phyloP scores from a whole-genome alignment of 192 early-diverging fungal genomes.

The Helicostylum pulchrum region DNA sequence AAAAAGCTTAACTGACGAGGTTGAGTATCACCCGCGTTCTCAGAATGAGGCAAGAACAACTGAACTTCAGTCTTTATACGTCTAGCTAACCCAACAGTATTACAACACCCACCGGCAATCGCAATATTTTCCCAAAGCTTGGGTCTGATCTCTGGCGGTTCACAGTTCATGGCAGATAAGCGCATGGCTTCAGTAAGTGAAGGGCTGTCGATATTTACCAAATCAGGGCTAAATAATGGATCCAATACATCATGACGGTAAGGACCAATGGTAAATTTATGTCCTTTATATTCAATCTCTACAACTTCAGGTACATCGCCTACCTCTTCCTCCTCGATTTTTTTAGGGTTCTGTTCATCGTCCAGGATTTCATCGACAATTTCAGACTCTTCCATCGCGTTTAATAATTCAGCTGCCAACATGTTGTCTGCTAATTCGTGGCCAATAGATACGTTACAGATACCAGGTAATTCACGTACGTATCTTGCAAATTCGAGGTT shows the following conservation, averaged over 20 bases:
- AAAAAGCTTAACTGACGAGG: conserved; percentile 77
- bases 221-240: conserved; percentile 68
- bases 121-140: conserved; percentile 82
- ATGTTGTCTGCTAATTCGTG: conserved; percentile 17
- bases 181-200: conserved; percentile 63
- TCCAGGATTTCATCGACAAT: conserved; percentile 22
- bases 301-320: conserved; percentile 24
- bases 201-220: conserved; percentile 39
- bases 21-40: conserved; percentile 84
- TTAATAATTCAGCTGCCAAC: neutral
- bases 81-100: conserved; percentile 55
- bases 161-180: conserved; percentile 60
- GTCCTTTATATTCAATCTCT: conserved; percentile 59
- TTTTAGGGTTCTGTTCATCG: conserved; percentile 17
- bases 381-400: neutral
- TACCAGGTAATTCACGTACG: conserved; percentile 51
- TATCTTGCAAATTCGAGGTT: conserved; percentile 53
- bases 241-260: conserved; percentile 60
- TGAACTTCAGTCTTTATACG: conserved; percentile 67
- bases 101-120: conserved; percentile 73
- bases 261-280: conserved; percentile 57
- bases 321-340: conserved; percentile 35
- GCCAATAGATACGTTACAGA: conserved; percentile 37
- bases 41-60: conserved; percentile 67
- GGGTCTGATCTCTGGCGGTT: conserved; percentile 67